Evolutionary conservation across 352 stramenopile genomes (phyloP), one percentile per base, ranked within the genome.

Genomic region (Pythium chondricola): DNA sequence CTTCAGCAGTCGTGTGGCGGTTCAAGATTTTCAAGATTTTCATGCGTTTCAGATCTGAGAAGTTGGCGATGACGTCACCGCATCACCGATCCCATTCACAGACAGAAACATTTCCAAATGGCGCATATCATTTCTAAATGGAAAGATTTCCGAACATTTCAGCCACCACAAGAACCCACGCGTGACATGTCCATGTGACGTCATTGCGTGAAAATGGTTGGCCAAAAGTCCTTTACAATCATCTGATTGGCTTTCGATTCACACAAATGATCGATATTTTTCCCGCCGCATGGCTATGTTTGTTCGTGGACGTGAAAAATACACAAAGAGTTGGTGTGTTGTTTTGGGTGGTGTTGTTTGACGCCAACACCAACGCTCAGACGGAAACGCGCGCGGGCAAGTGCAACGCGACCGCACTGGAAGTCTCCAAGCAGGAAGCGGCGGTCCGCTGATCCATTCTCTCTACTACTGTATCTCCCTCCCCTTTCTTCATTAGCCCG

Each of bases 261-360:
- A n/a, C n/a, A n/a, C n/a, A n/a, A n/a, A n/a, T n/a, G 6, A 40
- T 25, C 35, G 35, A 25, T n/a, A 24, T 22, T 13, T 40, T 40
- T 4, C 35, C 35, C 24, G 35, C 20, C 8, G n/a, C 6, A 2
- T 18, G 20, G 9, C 35, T 25, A 21, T 22, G 7, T 4, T 5
- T 40, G 35, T 40, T 5, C 20, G 35, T 40, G 13, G 3, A 6
- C 8, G 8, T 40, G 35, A 21, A 21, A 6, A 18, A 40, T 16
- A 40, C 35, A 25, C 35, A 2, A 6, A 40, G 20, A n/a, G 35
- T n/a, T n/a, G n/a, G n/a, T n/a, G 35, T 40, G n/a, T 40, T 40
- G n/a, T 40, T 40, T 24, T 40, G 35, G 4, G 35, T 10, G 35
- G 56, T n/a, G n/a, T n/a, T 39, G 41, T 37, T 36, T 35, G 27